A percentile compares a stretch with the other conserved stretches of the same genome.
Evolutionary conservation across 306 rosid genomes (phyloP).

Genomic region (Glycyrrhiza uralensis): DNA sequence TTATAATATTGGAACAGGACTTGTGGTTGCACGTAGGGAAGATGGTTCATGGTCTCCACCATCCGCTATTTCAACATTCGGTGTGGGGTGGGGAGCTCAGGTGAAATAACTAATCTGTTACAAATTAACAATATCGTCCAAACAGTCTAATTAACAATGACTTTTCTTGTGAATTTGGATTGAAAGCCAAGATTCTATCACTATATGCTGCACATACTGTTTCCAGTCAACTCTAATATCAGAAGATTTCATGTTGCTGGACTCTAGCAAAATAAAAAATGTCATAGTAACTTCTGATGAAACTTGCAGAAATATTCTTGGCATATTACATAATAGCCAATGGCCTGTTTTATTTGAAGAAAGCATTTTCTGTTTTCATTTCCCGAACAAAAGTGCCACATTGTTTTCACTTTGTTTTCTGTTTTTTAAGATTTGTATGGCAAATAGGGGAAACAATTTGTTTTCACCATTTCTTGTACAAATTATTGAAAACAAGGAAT

Average conservation of each 20-base stretch:
- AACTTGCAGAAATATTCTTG: not conserved
- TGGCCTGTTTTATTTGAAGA: not conserved
- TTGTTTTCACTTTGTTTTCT: not conserved
- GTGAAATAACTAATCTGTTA: slow-evolving; percentile 40
- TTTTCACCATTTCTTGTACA: not conserved
- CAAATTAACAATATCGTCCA: not conserved
- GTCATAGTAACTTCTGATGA: not conserved
- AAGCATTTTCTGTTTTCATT: not conserved
- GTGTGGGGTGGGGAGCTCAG: slow-evolving; percentile 98
- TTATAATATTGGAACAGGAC: slow-evolving; percentile 89
- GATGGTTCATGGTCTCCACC: slow-evolving; percentile 99
- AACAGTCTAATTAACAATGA: not conserved
- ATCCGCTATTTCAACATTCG: slow-evolving; percentile 85
- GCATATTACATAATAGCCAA: not conserved
- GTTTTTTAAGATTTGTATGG: not conserved
- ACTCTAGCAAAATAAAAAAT: not conserved
- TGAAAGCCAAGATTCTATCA: not conserved
- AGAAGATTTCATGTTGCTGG: slow-evolving; percentile 10
- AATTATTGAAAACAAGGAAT: not conserved
- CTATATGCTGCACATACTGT: slow-evolving; percentile 2
- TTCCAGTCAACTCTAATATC: not conserved
- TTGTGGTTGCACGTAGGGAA: slow-evolving; percentile 84
- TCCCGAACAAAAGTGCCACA: not conserved
- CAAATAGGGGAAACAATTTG: no score
- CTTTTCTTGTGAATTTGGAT: slow-evolving; percentile 16